These are phyloP conservation scores for Colletotrichum phormii DNA, from an alignment of 2,329 filamentous ascomycete genomes.

Conservation along the genomic window DNA sequence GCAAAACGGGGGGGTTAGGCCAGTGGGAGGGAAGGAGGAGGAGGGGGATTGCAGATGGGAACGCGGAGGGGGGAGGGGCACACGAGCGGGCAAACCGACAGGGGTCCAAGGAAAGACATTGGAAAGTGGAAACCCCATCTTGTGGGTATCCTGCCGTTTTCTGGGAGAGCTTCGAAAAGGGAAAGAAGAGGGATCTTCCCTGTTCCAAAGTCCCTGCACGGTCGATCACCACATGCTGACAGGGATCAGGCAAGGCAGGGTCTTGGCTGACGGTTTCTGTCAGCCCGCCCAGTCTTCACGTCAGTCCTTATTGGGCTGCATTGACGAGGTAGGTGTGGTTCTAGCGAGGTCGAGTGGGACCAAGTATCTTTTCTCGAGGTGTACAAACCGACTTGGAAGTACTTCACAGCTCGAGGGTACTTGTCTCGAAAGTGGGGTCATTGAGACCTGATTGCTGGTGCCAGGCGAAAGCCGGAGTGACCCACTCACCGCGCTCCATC, in stretches of 20 bases:
- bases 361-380: no score
- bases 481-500: not conserved
- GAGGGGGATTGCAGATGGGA: no score
- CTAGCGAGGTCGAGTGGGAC: no score
- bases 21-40: not conserved
- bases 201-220: constrained; percentile 22
- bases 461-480: constrained; percentile 20
- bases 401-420: not conserved
- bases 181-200: constrained; percentile 3
- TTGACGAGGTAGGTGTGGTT: not conserved
- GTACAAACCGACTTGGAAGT: no score
- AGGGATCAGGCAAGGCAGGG: constrained; percentile 21
- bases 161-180: constrained; percentile 7
- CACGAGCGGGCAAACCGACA: constrained; percentile 23
- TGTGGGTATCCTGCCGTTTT: constrained; percentile 16
- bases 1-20: constrained; percentile 1
- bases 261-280: constrained; percentile 21
- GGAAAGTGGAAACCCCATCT: not conserved
- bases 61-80: constrained; percentile 9
- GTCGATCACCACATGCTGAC: constrained; percentile 36
- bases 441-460: not conserved
- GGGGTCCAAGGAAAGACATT: not conserved
- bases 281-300: no score
- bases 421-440: not conserved
- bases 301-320: no score